phyloP scores from a whole-genome alignment of 2,329 filamentous ascomycete species.

The Penicillium glabrum region DNA sequence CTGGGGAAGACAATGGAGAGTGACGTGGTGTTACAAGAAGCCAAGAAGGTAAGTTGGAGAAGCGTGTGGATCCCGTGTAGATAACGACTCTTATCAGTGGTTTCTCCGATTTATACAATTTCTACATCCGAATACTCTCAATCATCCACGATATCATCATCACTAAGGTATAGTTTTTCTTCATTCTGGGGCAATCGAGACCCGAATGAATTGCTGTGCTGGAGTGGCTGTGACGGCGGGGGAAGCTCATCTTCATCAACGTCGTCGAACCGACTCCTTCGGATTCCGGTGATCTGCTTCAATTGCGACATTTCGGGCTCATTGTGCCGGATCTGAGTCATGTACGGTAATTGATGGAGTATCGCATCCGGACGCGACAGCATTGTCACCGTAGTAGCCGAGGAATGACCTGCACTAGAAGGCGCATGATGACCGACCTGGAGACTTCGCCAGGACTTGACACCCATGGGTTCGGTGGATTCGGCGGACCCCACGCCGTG shows the following conservation, averaged over 20 bases:
- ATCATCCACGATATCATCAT: conserved; percentile 81
- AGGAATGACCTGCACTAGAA: not conserved
- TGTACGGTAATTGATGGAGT: conserved; percentile 83
- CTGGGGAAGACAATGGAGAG: not conserved
- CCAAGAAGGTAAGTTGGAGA: not conserved
- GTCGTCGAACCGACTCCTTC: conserved; percentile 38
- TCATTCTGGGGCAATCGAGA: conserved; percentile 44
- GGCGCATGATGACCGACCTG: conserved; percentile 5
- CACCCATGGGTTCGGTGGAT: conserved; percentile 23
- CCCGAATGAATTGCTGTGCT: conserved; percentile 19
- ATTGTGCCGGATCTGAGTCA: conserved; percentile 61
- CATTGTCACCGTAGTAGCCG: conserved; percentile 24
- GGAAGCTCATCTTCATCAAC: conserved; percentile 40
- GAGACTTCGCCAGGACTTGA: conserved; percentile 38
- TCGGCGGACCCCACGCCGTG: not conserved
- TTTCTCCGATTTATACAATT: not conserved
- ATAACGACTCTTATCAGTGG: not conserved
- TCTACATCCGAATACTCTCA: conserved; percentile 18
- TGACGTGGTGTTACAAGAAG: not conserved
- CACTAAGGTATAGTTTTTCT: conserved; percentile 70
- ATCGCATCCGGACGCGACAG: conserved; percentile 47
- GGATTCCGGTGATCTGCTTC: conserved; percentile 67
- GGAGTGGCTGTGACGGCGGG: not conserved
- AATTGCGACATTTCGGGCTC: conserved; percentile 54
- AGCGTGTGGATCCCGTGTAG: not conserved